These are phyloP conservation scores for Cinnamomum chago DNA, from an alignment of 164 flowering plant genomes.

Conservation along the genomic window DNA sequence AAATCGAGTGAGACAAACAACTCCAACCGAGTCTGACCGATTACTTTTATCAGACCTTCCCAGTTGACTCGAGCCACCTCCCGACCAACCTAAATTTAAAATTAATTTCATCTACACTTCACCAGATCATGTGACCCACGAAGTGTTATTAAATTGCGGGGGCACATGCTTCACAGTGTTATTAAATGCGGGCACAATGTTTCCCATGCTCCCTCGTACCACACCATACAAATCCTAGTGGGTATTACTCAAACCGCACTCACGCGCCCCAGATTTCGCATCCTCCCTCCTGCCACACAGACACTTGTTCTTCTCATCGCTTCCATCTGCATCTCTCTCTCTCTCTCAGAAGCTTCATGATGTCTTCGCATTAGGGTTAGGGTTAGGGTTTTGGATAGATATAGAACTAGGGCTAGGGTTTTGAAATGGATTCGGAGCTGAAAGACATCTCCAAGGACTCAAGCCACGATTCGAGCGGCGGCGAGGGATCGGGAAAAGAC, in stretches of 20 bases:
- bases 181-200: no score
- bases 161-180: no score
- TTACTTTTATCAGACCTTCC: no score
- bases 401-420: background rate
- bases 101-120: no score
- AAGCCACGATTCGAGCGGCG: slow-evolving; percentile 12
- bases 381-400: slow-evolving; percentile 1
- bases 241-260: background rate
- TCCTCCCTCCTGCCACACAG: background rate
- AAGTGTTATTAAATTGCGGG: no score
- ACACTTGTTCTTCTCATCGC: background rate
- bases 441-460: slow-evolving; percentile 24
- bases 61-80: no score
- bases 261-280: slow-evolving; percentile 7
- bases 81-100: no score
- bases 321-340: background rate
- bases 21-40: no score
- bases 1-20: no score
- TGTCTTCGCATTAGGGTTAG: background rate
- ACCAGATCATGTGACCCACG: no score
- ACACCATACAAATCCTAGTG: no score
- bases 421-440: slow-evolving; percentile 51
- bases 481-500: slow-evolving; percentile 35
- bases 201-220: no score
- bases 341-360: background rate